These are phyloP conservation scores for Hyphopichia wangnamkhiaoensis DNA, from an alignment of 1,139 yeast genomes.

Conservation along the genomic window DNA sequence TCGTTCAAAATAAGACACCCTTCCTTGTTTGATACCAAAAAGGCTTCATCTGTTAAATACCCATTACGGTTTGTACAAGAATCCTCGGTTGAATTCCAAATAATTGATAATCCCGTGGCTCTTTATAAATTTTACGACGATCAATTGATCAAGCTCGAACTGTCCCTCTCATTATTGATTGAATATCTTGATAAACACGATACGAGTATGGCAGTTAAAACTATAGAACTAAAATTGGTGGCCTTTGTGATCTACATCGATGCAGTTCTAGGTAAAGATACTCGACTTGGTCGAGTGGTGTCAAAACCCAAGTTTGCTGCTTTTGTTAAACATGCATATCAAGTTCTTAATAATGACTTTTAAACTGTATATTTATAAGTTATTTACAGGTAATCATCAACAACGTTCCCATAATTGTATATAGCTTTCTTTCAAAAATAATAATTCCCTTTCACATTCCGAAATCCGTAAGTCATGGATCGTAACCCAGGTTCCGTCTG, in stretches of 20 bases:
- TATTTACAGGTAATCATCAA: conserved; percentile 3
- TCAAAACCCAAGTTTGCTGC: conserved; percentile 5
- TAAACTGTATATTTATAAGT: conserved; percentile 2
- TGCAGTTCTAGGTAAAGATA: conserved; percentile 14
- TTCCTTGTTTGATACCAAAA: conserved; percentile 15
- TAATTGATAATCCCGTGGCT: conserved; percentile 4
- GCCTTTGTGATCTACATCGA: conserved; percentile 23
- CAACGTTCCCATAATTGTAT: conserved; percentile 64
- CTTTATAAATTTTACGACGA: conserved; percentile 13
- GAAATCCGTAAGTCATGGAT: conserved; percentile 53
- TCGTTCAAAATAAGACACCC: conserved; percentile 26
- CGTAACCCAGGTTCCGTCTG: conserved; percentile 54
- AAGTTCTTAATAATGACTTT: conserved; percentile 5
- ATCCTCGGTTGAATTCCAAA: background rate
- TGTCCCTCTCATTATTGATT: conserved; percentile 14
- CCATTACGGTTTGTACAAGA: background rate
- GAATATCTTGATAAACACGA: conserved; percentile 6
- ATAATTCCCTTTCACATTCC: conserved; percentile 53
- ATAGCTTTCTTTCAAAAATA: conserved; percentile 64
- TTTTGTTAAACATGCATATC: conserved; percentile 13
- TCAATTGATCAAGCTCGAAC: conserved; percentile 16
- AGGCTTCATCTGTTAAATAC: background rate
- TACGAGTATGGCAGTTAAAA: background rate
- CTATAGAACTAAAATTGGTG: conserved; percentile 16
- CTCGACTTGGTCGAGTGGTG: conserved; percentile 18